Conservation (phyloP, 2,329 filamentous ascomycete genomes). For the Sporothrix sp. region DNA sequence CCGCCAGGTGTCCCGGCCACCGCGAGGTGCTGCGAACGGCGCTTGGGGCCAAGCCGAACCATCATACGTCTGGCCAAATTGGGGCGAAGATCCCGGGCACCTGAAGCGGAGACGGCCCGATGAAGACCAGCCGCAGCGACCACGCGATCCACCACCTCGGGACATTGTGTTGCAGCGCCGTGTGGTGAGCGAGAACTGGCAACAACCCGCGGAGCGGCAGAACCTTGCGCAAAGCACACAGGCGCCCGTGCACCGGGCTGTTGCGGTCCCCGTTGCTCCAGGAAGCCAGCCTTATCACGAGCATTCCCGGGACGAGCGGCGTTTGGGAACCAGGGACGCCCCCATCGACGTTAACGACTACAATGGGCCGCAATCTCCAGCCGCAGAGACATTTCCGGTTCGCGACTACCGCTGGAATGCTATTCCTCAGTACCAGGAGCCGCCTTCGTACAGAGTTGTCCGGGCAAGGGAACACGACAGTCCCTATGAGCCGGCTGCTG, state of each 20-base stretch:
- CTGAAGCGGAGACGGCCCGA: constrained; percentile 5
- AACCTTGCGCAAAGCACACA: too few species aligned
- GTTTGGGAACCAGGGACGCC: background rate
- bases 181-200: too few species aligned
- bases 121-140: background rate
- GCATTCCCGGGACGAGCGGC: background rate
- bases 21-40: background rate
- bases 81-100: background rate
- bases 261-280: too few species aligned
- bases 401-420: constrained; percentile 1
- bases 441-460: background rate
- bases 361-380: background rate
- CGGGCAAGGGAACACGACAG: background rate
- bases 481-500: background rate
- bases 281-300: background rate
- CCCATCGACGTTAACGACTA: constrained; percentile 1
- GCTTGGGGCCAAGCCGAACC: background rate
- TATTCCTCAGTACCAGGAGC: background rate
- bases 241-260: too few species aligned
- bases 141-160: background rate
- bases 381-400: background rate
- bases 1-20: constrained; percentile 3
- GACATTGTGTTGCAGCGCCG: background rate
- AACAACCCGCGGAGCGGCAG: too few species aligned
- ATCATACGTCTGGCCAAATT: constrained; percentile 1